phyloP scores from a whole-genome alignment of 805 yeast species.

The Martiniozyma abietophila region DNA sequence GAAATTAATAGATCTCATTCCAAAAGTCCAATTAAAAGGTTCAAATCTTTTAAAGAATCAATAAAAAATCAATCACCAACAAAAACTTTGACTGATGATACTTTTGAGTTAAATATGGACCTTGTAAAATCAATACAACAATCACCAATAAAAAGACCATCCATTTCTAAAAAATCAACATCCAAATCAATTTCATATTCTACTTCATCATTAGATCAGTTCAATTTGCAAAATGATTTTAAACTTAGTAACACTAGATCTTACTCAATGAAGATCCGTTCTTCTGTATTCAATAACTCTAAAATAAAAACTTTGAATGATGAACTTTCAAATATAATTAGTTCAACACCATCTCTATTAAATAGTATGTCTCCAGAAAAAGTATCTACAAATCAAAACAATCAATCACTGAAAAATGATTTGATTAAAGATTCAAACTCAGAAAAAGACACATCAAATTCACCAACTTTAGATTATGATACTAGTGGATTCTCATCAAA shows the following conservation, averaged over 20 bases:
- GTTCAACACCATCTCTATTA: too few species aligned
- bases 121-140: slow-evolving; percentile 19
- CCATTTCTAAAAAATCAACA: slow-evolving; percentile 1
- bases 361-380: too few species aligned
- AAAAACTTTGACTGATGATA: slow-evolving; percentile 7
- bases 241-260: too few species aligned
- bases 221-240: too few species aligned
- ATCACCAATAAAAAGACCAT: slow-evolving; percentile 18
- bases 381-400: background rate
- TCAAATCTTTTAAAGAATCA: slow-evolving; percentile 18
- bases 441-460: slow-evolving; percentile 5
- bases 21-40: slow-evolving; percentile 21
- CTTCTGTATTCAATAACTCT: too few species aligned
- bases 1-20: slow-evolving; percentile 15
- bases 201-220: too few species aligned
- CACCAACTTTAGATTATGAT: slow-evolving; percentile 18
- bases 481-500: slow-evolving; percentile 21
- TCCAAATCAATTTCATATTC: background rate
- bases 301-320: too few species aligned
- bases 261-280: too few species aligned
- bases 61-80: background rate
- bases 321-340: too few species aligned
- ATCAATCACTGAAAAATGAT: background rate
- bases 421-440: slow-evolving; percentile 1
- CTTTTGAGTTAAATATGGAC: slow-evolving; percentile 22